Base-by-base conservation (phyloP, 371 early-diverging fungal species). In the Mucor circinelloides region DNA sequence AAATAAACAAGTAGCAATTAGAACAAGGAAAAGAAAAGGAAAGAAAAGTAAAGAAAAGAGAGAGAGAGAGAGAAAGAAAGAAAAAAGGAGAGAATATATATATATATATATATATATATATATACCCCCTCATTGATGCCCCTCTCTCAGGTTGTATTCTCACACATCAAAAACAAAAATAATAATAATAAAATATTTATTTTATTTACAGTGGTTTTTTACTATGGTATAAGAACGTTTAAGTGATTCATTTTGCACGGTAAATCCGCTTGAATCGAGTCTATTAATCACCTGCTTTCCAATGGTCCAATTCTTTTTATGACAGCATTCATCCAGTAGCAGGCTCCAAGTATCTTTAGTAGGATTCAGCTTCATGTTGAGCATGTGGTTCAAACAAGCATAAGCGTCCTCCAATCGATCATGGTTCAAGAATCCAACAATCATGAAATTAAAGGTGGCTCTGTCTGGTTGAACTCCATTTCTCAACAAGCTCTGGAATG, bases 371-470 rank as follows among this genome's bases (percentile, higher is more conserved):
- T 72, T 71, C 63, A 66, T 66, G 12, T 50, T 50, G 4, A 66
- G 65, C 84, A 80, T 81, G 12, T 63, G 70, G 31, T 71, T 48
- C 21, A 83, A 42, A 27, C 79, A 77, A 8, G 52, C 62, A 38
- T 77, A 69, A 10, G 84, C 84, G 44, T 80, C 84, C 4, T 65
- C 36, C 6, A 81, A 42, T 21, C 81, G 69, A 44, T 68, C 73
- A 63, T 76, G 68, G 10, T 71, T 57, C 6, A 83, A 38, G 27
- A 83, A 74, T 1, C 77, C 79, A 12, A 71, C 65, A 48, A 83
- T 79, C 68, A 81, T 71, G 46, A 81, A 83, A 42, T 81, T 76
- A 50, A 76, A 83, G 1, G 79, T 74, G 1, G 84, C 84, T 46
- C 78, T 74, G 44, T 81, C 84, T 1, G 84, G 84, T 50, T 71